Conservation (phyloP, 2,329 filamentous ascomycete genomes). For the Talaromyces sp. region DNA sequence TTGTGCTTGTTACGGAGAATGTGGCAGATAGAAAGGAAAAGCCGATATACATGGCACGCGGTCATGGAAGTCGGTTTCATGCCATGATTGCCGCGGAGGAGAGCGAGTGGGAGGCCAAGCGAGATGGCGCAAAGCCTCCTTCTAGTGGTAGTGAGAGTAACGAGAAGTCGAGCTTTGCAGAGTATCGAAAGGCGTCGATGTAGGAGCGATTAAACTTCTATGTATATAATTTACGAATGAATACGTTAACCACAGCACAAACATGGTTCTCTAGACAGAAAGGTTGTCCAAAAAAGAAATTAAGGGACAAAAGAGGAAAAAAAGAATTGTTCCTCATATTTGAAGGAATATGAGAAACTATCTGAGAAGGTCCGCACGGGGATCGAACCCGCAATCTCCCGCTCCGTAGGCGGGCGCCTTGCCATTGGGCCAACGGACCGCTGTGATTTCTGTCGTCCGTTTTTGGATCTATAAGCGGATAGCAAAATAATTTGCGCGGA, state of each 20-base stretch:
- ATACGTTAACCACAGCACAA: neutral
- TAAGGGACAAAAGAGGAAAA: no score
- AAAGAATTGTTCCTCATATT: no score
- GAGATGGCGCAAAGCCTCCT: conserved; percentile 9
- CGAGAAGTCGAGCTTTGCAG: conserved; percentile 34
- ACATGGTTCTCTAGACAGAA: no score
- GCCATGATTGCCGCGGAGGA: conserved; percentile 48
- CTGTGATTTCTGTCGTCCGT: neutral
- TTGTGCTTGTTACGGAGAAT: conserved; percentile 67
- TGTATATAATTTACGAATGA: neutral
- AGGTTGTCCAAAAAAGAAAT: no score
- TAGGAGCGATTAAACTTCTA: neutral
- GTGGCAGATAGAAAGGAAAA: conserved; percentile 60
- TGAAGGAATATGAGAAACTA: no score
- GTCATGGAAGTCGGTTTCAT: conserved; percentile 48
- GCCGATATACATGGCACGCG: conserved; percentile 47
- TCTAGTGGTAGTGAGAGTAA: conserved; percentile 12
- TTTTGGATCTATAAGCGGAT: neutral
- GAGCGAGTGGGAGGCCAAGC: conserved; percentile 44
- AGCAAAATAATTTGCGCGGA: no score
- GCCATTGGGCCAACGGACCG: conserved; percentile 10
- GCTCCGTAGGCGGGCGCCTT: conserved; percentile 12
- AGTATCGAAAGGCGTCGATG: conserved; percentile 31
- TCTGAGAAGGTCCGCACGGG: neutral
- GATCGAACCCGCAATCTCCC: conserved; percentile 11